Conservation (phyloP, 202 grass and related monocot genomes). For the Zizania palustris region DNA sequence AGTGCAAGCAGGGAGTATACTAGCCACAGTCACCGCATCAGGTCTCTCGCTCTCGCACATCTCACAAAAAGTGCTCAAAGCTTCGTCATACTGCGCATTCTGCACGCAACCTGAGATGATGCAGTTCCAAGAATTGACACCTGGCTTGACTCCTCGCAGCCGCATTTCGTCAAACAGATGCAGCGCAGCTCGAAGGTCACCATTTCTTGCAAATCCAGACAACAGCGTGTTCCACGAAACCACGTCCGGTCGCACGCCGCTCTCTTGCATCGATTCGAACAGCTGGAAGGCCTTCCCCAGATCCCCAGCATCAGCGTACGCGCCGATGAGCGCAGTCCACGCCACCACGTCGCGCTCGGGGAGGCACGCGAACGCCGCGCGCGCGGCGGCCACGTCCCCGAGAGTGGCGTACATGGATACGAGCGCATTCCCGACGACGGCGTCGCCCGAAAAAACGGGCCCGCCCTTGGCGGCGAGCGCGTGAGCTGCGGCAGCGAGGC, state of each 20-base stretch:
- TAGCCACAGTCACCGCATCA: constrained; percentile 59
- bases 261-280: constrained; percentile 57
- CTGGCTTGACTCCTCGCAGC: constrained; percentile 43
- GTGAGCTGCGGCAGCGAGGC: constrained; percentile 51
- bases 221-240: constrained; percentile 73
- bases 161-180: constrained; percentile 63
- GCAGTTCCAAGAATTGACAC: constrained; percentile 71
- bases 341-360: constrained; percentile 65
- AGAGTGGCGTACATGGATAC: constrained; percentile 65
- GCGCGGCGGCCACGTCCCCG: constrained; percentile 54
- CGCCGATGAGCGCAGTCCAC: constrained; percentile 64
- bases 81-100: constrained; percentile 51
- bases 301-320: constrained; percentile 53
- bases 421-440: constrained; percentile 64
- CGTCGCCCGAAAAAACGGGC: constrained; percentile 29
- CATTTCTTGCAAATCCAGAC: constrained; percentile 65
- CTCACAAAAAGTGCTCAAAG: constrained; percentile 50
- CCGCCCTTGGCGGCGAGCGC: constrained; percentile 50
- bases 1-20: constrained; percentile 70
- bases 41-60: constrained; percentile 62
- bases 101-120: constrained; percentile 70
- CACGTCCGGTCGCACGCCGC: constrained; percentile 56
- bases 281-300: constrained; percentile 46
- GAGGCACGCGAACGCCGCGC: constrained; percentile 54
- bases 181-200: constrained; percentile 46